phyloP scores from a whole-genome alignment of 176 grass and related monocot species.

The Triticum dicoccoides region DNA sequence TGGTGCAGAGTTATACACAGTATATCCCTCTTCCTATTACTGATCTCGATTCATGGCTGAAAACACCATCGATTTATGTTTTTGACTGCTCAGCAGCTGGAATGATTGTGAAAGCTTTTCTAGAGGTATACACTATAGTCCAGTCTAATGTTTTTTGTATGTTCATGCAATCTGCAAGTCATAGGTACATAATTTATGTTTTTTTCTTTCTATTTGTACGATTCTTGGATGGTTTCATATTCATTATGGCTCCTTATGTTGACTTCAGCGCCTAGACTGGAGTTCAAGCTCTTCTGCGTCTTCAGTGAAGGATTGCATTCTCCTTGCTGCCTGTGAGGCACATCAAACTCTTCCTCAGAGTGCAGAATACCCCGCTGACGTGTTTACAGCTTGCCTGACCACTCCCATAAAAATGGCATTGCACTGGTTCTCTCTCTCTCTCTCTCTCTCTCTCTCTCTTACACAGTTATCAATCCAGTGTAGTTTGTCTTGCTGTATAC shows the following conservation, averaged over 20 bases:
- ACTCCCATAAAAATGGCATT: constrained; percentile 99
- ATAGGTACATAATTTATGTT: not conserved
- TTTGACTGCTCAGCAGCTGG: constrained; percentile 95
- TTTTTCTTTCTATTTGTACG: not conserved
- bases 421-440: constrained; percentile 52
- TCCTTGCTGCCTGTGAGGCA: constrained; percentile 94
- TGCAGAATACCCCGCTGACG: constrained; percentile 90
- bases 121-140: constrained; percentile 58
- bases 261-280: constrained; percentile 65
- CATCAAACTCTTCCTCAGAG: constrained; percentile 97
- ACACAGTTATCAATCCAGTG: not conserved
- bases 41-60: constrained; percentile 96
- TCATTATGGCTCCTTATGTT: constrained; percentile 17
- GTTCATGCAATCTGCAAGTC: not conserved
- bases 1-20: constrained; percentile 89
- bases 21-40: constrained; percentile 94
- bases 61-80: constrained; percentile 97
- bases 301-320: constrained; percentile 84
- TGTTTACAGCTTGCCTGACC: constrained; percentile 91
- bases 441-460: not conserved
- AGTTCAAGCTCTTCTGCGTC: constrained; percentile 60
- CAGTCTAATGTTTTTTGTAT: not conserved
- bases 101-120: constrained; percentile 82
- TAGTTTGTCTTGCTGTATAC: constrained; percentile 1
- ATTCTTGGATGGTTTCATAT: constrained; percentile 12